A percentile compares a stretch with the other conserved stretches of the same genome.
These are phyloP conservation scores for Uronychia setigera DNA, from an alignment of 73 alveolate species.

Conservation along the genomic window DNA sequence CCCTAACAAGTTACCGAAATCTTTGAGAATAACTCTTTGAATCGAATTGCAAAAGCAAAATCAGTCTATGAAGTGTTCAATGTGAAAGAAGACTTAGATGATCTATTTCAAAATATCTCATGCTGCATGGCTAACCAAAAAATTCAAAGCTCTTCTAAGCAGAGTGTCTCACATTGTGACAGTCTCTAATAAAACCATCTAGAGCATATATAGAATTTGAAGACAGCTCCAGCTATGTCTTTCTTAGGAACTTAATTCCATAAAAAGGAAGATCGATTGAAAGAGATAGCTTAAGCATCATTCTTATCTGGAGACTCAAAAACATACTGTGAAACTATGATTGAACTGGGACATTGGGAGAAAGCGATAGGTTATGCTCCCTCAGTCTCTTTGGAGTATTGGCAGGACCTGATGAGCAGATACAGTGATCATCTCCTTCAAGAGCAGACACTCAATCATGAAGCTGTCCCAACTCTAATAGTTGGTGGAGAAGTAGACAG, in stretches of 20 bases:
- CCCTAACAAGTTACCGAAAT: too few species aligned
- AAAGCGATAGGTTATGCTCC: constrained; percentile 89
- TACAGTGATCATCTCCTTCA: neutral
- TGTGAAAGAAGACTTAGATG: neutral
- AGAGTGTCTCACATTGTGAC: neutral
- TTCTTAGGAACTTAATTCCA: neutral
- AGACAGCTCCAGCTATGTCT: neutral
- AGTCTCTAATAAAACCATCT: neutral
- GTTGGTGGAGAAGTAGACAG: constrained; percentile 6
- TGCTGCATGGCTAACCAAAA: neutral
- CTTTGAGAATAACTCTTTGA: too few species aligned
- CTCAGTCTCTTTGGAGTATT: constrained; percentile 76
- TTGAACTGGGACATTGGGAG: constrained; percentile 68
- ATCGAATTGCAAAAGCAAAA: too few species aligned
- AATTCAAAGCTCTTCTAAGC: neutral
- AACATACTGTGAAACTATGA: constrained; percentile 82
- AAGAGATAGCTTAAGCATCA: neutral
- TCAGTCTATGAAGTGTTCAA: neutral
- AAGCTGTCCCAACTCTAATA: neutral
- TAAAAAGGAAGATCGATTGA: neutral
- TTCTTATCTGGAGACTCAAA: constrained; percentile 71
- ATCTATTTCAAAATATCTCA: neutral
- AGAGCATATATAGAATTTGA: neutral
- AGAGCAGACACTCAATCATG: neutral
- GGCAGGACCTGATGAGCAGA: constrained; percentile 36